Evolutionary conservation across 2,329 filamentous ascomycete genomes (phyloP).

Genomic region (Didymella glomerata): DNA sequence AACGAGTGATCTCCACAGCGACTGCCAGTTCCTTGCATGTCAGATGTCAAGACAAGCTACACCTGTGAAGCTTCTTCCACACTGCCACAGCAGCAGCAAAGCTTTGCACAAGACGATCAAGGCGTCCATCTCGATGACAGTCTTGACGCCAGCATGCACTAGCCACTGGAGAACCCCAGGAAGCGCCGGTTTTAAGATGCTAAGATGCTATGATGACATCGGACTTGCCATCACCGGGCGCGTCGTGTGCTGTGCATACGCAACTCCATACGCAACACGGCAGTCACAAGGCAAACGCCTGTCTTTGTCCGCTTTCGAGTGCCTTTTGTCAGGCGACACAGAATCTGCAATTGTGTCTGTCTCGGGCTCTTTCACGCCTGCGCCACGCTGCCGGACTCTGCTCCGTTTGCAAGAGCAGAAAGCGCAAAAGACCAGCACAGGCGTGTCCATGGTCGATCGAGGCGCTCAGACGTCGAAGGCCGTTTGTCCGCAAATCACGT

Average conservation of each 20-base stretch:
- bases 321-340: conserved; percentile 1
- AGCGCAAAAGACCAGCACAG: background rate
- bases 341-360: conserved; percentile 2
- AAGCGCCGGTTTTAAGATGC: conserved; percentile 19
- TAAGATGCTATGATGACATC: conserved; percentile 19
- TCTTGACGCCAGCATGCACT: conserved; percentile 6
- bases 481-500: conserved; percentile 3
- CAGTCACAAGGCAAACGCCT: conserved; percentile 12
- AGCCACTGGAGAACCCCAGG: background rate
- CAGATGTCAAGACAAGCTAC: background rate
- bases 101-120: background rate
- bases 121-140: background rate
- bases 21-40: background rate
- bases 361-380: conserved; percentile 2
- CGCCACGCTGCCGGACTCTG: conserved; percentile 2
- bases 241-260: conserved; percentile 11
- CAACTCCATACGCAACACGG: conserved; percentile 13
- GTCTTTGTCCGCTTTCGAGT: background rate
- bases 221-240: conserved; percentile 10
- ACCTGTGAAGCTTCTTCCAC: background rate
- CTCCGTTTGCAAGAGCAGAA: background rate
- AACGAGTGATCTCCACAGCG: background rate
- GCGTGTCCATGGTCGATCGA: background rate
- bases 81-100: background rate
- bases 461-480: background rate